These are phyloP conservation scores for Ascochyta koolunga DNA, from an alignment of 2,329 filamentous ascomycete species.

Conservation along the genomic window DNA sequence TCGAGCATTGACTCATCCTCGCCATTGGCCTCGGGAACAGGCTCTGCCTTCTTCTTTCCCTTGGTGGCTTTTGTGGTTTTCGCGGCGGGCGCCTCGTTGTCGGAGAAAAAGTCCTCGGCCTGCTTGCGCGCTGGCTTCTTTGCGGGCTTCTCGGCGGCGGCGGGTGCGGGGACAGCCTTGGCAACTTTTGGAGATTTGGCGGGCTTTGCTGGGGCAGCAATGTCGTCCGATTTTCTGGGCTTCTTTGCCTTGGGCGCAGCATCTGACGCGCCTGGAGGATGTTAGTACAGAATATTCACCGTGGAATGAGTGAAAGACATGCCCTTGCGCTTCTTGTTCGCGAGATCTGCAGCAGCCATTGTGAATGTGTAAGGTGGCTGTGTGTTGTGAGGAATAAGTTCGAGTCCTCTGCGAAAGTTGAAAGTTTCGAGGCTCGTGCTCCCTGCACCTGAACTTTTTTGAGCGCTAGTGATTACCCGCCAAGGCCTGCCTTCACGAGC, in stretches of 20 bases:
- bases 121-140: slow-evolving; percentile 43
- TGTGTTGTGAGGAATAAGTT: slow-evolving; percentile 14
- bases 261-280: slow-evolving; percentile 39
- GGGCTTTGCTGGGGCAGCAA: slow-evolving; percentile 25
- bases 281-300: slow-evolving; percentile 6
- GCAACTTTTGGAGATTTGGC: slow-evolving; percentile 26
- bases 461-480: slow-evolving; percentile 32
- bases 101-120: slow-evolving; percentile 44
- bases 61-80: slow-evolving; percentile 42
- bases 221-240: slow-evolving; percentile 44
- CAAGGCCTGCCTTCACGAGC: slow-evolving; percentile 17
- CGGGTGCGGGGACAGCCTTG: slow-evolving; percentile 29
- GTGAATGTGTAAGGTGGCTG: slow-evolving; percentile 23
- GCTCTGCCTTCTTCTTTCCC: slow-evolving; percentile 47
- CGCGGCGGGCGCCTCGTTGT: slow-evolving; percentile 31
- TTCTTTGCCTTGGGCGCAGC: slow-evolving; percentile 47
- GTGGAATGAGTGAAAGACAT: slow-evolving; percentile 9
- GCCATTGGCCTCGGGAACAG: slow-evolving; percentile 20
- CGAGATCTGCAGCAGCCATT: slow-evolving; percentile 61
- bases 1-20: slow-evolving; percentile 20
- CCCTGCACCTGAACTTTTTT: slow-evolving; percentile 38
- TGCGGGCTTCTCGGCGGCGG: slow-evolving; percentile 28
- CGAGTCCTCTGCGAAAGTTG: slow-evolving; percentile 28
- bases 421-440: slow-evolving; percentile 43
- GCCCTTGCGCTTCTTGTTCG: slow-evolving; percentile 64